Evolutionary conservation across 139 green algal species (phyloP), one percentile per base, ranked within the genome.

Genomic region (Yamagishiella unicocca): DNA sequence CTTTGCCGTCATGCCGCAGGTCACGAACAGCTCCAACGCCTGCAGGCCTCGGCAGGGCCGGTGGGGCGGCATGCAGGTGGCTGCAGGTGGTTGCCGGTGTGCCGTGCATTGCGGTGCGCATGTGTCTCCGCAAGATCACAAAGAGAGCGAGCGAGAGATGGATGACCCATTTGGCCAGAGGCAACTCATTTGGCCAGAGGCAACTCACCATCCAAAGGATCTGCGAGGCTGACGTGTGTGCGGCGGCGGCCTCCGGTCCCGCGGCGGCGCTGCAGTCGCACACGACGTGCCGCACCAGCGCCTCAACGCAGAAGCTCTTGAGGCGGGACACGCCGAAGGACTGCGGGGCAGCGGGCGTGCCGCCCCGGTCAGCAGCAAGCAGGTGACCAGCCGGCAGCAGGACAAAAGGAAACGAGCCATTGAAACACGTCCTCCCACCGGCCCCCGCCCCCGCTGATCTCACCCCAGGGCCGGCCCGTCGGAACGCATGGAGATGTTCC

Each of bases 301-400:
- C 67, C 67, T 75, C 67, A 12, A 75, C 5, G 37, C 67, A 75
- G 67, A 53, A 75, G 35, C 35, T 53, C 67, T 75, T 75, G 67
- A 75, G 67, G 4, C 14, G 12, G 35, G 67, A 29, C 4, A 75
- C 35, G 37, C 67, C 14, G 37, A 7, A 46, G 37, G 17, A 8
- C 35, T 75, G 37, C 31, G 61, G 61, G 8, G 14, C 21, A 68
- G 61, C n/a, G 61, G 14, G 50, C 50, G 50, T 17, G 17, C 50
- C 12, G 50, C 50, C 50, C 14, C 17, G 12, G 50, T n/a, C 50
- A 58, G 50, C 14, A 17, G 50, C 50, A 17, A 12, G 17, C 50
- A 58, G 14, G 14, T 25, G 14, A 58, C 50, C 50, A 58, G 12
- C 50, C 17, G 50, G 50, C 17, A 17, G 50, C 50, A 17, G 50